Evolutionary conservation across 1,139 yeast species (phyloP), one percentile per base, ranked within the genome.

Genomic region (Yamadazyma triangularis): DNA sequence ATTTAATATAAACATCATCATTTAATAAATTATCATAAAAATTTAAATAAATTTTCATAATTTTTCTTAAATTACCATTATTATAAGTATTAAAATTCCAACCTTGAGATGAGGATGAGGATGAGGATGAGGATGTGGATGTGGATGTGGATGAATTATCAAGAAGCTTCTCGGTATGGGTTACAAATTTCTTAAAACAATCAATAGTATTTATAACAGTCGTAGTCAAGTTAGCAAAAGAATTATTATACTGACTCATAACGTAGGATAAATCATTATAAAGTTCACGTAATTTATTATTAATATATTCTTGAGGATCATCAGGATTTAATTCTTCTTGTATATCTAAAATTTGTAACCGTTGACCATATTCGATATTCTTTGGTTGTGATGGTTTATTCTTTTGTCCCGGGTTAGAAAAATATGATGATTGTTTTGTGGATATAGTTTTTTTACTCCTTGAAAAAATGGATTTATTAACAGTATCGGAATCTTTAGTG

Each of bases 21-120:
- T 65, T 56, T 29, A 86, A 64, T 28, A 82, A 55, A 47, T 82
- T 82, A 53, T 87, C 96, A 39, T 79, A 62, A 41, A 84, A 70
- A 48, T 82, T 77, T 20, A 86, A 63, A 24, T 77, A 74, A 4
- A 74, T 66, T 42, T 79, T 81, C 47, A 86, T 56, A 16, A 85
- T 62, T 34, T 63, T 70, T 30, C 83, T 59, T 29, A 82, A 53
- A 24, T 63, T 53, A 12, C 52, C 52, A 33, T 62, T 61, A 30
- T 74, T 72, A 39, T 56, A 70, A 13, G 76, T 53, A 30, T 58
- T 58, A 29, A 62, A 53, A 22, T 46, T 34, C 62, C 61, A 62
- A 2, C 31, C 33, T 9, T 34, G 42, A 2, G 50, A 43, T 5
- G 7, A 32, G n/a, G n/a, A n/a, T n/a, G n/a, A n/a, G n/a, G n/a